Conservation (phyloP, 345 rosid genomes). For the Eucalyptus dawsonii region DNA sequence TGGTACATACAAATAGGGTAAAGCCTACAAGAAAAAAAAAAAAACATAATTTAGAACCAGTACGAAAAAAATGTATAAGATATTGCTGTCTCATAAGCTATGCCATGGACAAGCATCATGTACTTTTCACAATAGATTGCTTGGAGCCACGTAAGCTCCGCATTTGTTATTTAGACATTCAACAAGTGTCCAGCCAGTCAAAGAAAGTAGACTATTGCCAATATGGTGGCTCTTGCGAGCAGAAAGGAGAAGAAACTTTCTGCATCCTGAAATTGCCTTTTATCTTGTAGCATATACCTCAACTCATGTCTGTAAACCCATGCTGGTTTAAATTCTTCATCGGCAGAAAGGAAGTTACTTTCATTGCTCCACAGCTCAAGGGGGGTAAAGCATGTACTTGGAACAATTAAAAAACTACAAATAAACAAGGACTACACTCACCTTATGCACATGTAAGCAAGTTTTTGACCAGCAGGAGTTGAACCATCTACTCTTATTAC, state of each 20-base stretch:
- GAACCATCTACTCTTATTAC: slow-evolving; percentile 78
- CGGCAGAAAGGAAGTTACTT: background rate
- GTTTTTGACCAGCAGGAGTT: slow-evolving; percentile 87
- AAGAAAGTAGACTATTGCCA: background rate
- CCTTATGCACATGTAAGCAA: slow-evolving; percentile 83
- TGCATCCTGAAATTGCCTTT: background rate
- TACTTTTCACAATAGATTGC: background rate
- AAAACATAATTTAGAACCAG: background rate
- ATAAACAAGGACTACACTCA: slow-evolving; percentile 1
- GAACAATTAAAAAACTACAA: background rate
- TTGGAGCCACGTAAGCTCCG: background rate
- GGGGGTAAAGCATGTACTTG: background rate
- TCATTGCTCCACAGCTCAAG: background rate
- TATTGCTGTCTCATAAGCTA: background rate
- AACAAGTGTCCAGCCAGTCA: background rate
- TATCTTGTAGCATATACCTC: background rate
- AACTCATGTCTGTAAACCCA: background rate
- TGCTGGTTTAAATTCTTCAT: background rate
- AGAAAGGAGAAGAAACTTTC: background rate
- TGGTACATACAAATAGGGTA: slow-evolving; percentile 82
- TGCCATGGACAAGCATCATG: background rate
- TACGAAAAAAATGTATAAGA: background rate
- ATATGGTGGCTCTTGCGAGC: background rate
- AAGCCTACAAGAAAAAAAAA: slow-evolving; percentile 41
- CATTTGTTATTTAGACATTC: background rate